A percentile compares a stretch with the other conserved stretches of the same genome.
These are phyloP conservation scores for Plectranthus barbatus DNA, from an alignment of 257 asterid genomes.

Conservation along the genomic window DNA sequence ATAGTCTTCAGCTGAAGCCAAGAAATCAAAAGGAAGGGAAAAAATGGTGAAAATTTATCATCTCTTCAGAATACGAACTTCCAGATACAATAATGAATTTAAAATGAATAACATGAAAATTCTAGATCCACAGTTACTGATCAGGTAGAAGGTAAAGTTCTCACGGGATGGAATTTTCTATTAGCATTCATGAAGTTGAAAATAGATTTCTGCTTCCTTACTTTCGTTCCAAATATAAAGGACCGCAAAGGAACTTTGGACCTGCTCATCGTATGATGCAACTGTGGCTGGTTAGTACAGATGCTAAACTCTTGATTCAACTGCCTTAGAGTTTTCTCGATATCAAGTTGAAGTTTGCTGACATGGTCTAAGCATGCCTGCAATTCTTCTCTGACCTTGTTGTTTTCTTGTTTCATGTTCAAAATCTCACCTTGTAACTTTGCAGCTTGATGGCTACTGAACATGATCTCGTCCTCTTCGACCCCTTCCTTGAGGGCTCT, in stretches of 20 bases:
- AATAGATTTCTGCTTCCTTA: conserved; percentile 64
- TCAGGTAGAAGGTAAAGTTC: conserved; percentile 33
- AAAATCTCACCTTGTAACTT: conserved; percentile 79
- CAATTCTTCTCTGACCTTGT: conserved; percentile 69
- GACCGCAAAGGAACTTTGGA: conserved; percentile 51
- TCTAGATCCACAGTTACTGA: conserved; percentile 9
- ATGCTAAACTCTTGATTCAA: conserved; percentile 62
- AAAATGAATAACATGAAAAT: conserved; percentile 1
- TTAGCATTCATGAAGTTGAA: conserved; percentile 57
- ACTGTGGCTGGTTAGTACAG: conserved; percentile 39
- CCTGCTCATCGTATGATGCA: conserved; percentile 39
- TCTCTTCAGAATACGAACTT: conserved; percentile 9
- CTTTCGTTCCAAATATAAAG: conserved; percentile 64
- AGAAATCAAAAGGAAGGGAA: neutral
- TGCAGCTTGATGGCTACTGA: conserved; percentile 93
- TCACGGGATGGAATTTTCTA: conserved; percentile 47
- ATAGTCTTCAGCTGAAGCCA: conserved; percentile 18
- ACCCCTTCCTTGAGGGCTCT: conserved; percentile 57
- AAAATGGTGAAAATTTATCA: neutral
- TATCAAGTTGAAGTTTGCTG: conserved; percentile 46
- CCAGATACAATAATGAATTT: neutral
- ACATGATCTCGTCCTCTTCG: conserved; percentile 56
- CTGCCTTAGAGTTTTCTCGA: conserved; percentile 46
- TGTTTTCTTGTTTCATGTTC: conserved; percentile 95
- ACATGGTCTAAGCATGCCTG: conserved; percentile 62